Percentiles rank a stretch among this genome's conserved stretches.
These are phyloP conservation scores for Sequoia sempervirens DNA, from an alignment of 75 land plant genomes.

Conservation along the genomic window DNA sequence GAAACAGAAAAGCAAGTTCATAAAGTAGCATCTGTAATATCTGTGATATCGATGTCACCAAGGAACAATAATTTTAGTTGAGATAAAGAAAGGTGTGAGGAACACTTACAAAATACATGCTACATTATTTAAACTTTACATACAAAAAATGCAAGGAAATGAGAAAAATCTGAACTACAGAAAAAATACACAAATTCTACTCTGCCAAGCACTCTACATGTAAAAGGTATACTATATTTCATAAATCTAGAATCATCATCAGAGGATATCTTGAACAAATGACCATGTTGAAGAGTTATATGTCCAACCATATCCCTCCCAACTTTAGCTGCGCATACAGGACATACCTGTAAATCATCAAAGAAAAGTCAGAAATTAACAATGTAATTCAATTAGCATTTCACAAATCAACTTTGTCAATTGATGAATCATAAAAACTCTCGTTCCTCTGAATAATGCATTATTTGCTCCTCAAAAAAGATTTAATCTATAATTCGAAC, in stretches of 20 bases:
- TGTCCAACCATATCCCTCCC: conserved; percentile 71
- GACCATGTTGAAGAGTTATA: conserved; percentile 70
- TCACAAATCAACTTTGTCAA: not conserved
- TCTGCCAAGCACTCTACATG: not conserved
- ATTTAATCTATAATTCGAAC: not conserved
- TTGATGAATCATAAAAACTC: not conserved
- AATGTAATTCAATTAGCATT: not conserved
- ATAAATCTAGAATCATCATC: not conserved
- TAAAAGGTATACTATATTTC: not conserved
- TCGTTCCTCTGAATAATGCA: not conserved
- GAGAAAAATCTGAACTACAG: not conserved
- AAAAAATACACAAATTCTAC: not conserved
- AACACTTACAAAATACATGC: not conserved
- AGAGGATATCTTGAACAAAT: conserved; percentile 87
- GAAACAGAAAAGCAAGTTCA: conserved; percentile 14
- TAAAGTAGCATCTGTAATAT: not conserved
- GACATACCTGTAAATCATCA: conserved; percentile 60
- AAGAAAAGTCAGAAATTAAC: conserved; percentile 1
- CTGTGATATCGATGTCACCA: conserved; percentile 6
- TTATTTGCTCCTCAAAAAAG: not conserved
- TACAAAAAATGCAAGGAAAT: not conserved
- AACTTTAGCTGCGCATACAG: conserved; percentile 64
- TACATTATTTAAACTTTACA: not conserved
- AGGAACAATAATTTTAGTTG: not conserved
- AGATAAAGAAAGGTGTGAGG: not conserved